These are phyloP conservation scores for Cronartium quercuum DNA, from an alignment of 1,284 basidiomycete genomes.

Conservation along the genomic window DNA sequence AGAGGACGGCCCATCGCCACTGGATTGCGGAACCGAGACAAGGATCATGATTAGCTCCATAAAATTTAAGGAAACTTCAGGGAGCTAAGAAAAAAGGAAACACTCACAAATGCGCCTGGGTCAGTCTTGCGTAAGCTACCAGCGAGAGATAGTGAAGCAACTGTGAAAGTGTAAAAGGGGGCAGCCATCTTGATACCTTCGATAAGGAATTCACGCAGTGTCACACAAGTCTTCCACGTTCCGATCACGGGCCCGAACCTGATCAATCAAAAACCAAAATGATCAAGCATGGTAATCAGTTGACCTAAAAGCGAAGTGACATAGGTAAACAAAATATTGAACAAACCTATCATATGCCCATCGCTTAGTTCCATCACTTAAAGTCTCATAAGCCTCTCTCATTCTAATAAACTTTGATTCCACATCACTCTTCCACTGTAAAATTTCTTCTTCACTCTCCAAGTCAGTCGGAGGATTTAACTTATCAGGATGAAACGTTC, in stretches of 20 bases:
- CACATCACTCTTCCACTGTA: conserved; percentile 7
- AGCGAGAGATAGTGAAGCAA: conserved; percentile 4
- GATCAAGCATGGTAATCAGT: background rate
- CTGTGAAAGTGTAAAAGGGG: conserved; percentile 15
- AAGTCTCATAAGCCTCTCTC: conserved; percentile 26
- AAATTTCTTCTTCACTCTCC: background rate
- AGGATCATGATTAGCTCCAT: background rate
- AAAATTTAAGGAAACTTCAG: background rate
- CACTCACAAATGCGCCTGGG: conserved; percentile 28
- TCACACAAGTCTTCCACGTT: conserved; percentile 23
- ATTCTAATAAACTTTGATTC: conserved; percentile 24
- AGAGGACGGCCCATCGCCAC: conserved; percentile 21
- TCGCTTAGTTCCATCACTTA: conserved; percentile 22
- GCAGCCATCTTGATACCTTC: conserved; percentile 7
- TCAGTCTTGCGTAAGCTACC: conserved; percentile 8
- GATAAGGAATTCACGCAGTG: conserved; percentile 20
- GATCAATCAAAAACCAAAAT: background rate
- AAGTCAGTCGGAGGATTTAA: conserved; percentile 8
- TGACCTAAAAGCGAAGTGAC: background rate
- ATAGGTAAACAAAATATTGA: background rate
- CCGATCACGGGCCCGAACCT: conserved; percentile 17
- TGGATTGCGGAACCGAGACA: background rate
- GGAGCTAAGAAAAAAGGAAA: background rate
- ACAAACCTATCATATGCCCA: conserved; percentile 36
- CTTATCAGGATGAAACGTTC: conserved; percentile 32